Evolutionary conservation across 805 yeast genomes (phyloP).

Genomic region (Zygosaccharomyces bailii): DNA sequence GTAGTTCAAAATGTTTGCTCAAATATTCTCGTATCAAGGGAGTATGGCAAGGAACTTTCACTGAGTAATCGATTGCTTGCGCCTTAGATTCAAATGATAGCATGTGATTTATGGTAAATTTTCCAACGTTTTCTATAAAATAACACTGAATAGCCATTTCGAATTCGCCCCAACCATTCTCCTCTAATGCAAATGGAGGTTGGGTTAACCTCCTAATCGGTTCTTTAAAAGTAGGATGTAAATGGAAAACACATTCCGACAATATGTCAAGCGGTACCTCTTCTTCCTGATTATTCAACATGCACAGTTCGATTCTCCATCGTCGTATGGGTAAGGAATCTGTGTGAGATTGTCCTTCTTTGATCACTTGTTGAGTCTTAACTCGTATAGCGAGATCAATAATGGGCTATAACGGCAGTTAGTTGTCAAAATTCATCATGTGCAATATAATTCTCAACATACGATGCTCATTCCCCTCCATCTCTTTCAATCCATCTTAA

Average conservation of each 20-base stretch:
- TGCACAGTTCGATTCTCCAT: constrained; percentile 74
- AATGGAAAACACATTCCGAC: constrained; percentile 79
- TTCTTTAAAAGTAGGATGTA: constrained; percentile 89
- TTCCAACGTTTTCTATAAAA: constrained; percentile 76
- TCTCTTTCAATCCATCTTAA: not conserved
- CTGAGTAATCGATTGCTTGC: constrained; percentile 69
- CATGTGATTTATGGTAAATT: constrained; percentile 75
- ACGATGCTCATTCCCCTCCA: not conserved
- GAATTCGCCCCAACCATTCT: constrained; percentile 98
- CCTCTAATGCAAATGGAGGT: constrained; percentile 80
- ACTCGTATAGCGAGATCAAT: constrained; percentile 79
- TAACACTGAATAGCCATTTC: constrained; percentile 75
- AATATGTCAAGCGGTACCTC: constrained; percentile 78
- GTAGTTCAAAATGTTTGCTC: constrained; percentile 72
- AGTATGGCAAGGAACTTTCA: constrained; percentile 68
- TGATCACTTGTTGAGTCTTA: constrained; percentile 76
- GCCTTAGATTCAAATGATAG: constrained; percentile 72
- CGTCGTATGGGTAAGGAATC: constrained; percentile 82
- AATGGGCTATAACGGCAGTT: constrained; percentile 9
- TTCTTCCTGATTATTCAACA: constrained; percentile 73
- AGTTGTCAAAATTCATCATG: not conserved
- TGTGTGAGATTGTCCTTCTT: constrained; percentile 64
- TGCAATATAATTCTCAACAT: not conserved
- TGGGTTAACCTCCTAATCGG: constrained; percentile 71
- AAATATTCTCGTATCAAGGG: constrained; percentile 63